Evolutionary conservation across 2,329 filamentous ascomycete genomes (phyloP), one percentile per base, ranked within the genome.

Genomic region (Diplodia intermedia): DNA sequence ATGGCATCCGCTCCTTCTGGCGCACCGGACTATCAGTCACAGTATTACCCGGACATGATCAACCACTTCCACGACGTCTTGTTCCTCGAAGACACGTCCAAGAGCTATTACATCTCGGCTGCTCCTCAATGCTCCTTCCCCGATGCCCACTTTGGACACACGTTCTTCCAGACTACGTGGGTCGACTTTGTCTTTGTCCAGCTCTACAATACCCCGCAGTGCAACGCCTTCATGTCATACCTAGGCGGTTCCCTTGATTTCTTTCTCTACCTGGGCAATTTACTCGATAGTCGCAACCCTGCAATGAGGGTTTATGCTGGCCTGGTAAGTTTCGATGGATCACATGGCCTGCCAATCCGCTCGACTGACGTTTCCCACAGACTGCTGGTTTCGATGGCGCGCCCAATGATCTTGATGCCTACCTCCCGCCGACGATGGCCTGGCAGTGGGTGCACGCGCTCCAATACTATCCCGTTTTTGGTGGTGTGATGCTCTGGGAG

Each of bases 121-220:
- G 89, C 89, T n/a, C 90, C 90, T 0, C 90, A 91, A 79, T 93
- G 89, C 73, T 83, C 84, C 0, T 90, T 86, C 74, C 89, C 90
- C 1, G 89, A 91, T 71, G 79, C 80, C 0, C 88, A 43, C 83
- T 87, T 71, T 82, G 85, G 68, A 81, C 83, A 11, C 86, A 88
- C 76, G 81, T 91, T 15, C 82, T 91, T 15, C 31, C 20, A 14
- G 77, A 79, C 1, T 85, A 89, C 11, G 73, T 69, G 77, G 15
- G 85, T 90, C 69, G 88, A 90, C 74, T 87, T 86, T 33, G 77
- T 90, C 71, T 86, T 85, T 76, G 83, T 90, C 38, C 88, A 90
- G 77, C 90, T 90, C 77, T 90, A 90, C 78, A 90, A 90, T 82
- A 90, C 82, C 1, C 71, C 75, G 12, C 60, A 71, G 3, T 88